A percentile compares a stretch with the other conserved stretches of the same genome.
phyloP scores from a whole-genome alignment of 163 green algal species.

The Chlorella variabilis region DNA sequence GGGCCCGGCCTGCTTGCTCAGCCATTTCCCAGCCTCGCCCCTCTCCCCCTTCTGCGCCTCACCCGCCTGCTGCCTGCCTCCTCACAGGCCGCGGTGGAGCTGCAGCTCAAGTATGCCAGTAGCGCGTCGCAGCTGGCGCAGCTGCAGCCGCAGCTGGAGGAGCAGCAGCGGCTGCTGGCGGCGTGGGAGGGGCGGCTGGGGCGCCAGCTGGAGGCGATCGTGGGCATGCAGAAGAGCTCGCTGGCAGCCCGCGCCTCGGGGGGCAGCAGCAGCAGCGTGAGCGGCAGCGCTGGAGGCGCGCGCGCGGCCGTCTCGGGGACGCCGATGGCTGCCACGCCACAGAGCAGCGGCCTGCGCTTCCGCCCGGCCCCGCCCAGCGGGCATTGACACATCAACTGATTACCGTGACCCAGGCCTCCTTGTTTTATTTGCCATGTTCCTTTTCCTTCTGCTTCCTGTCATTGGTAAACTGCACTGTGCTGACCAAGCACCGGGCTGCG shows the following conservation, averaged over 20 bases:
- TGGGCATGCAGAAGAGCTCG: slow-evolving; percentile 31
- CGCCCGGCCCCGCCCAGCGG: too few relatives aligned
- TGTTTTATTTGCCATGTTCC: too few relatives aligned
- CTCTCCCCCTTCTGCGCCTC: not conserved
- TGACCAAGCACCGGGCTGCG: too few relatives aligned
- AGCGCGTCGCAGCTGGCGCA: slow-evolving; percentile 1
- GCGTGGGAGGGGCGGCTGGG: slow-evolving; percentile 39
- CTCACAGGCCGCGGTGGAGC: slow-evolving; percentile 19
- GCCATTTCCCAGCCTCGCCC: too few relatives aligned
- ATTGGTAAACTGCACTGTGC: too few relatives aligned
- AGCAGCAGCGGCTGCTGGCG: slow-evolving; percentile 30
- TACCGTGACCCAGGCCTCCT: too few relatives aligned
- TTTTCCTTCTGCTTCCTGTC: too few relatives aligned
- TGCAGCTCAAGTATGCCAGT: slow-evolving; percentile 34
- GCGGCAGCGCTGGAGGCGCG: not conserved
- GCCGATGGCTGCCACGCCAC: not conserved
- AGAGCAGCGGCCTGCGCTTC: not conserved
- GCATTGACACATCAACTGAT: too few relatives aligned
- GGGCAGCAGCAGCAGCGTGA: not conserved
- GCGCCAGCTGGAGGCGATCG: slow-evolving; percentile 36
- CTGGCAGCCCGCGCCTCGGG: slow-evolving; percentile 11
- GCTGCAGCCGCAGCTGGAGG: slow-evolving; percentile 10
- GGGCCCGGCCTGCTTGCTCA: too few relatives aligned
- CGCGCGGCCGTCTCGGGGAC: not conserved
- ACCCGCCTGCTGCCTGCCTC: too few relatives aligned